phyloP scores from a whole-genome alignment of 352 stramenopile species.

The Pythium sp. region DNA sequence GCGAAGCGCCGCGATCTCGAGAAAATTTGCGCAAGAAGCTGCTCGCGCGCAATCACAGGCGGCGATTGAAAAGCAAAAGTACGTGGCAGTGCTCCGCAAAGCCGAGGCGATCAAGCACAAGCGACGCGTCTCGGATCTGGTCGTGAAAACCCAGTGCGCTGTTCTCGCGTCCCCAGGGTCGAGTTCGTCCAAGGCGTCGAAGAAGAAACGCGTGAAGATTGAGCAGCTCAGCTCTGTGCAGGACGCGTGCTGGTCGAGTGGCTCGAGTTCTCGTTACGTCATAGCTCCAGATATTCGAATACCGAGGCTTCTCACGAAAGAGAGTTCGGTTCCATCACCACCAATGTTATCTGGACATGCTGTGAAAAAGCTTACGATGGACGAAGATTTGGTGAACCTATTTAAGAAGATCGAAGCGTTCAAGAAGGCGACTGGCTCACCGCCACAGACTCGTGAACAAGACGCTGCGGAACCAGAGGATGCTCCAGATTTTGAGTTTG shows the following conservation, averaged over 20 bases:
- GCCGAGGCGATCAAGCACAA: slow-evolving; percentile 49
- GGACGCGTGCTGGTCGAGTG: slow-evolving; percentile 26
- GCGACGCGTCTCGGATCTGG: slow-evolving; percentile 53
- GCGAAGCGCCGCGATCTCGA: slow-evolving; percentile 44
- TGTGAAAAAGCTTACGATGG: slow-evolving; percentile 3
- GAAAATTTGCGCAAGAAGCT: slow-evolving; percentile 35
- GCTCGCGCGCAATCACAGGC: slow-evolving; percentile 31
- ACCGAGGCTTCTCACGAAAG: slow-evolving; percentile 13
- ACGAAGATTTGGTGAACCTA: slow-evolving; percentile 25
- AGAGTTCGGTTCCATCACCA: background rate
- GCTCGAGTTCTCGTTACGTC: slow-evolving; percentile 5
- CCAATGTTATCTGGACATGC: background rate
- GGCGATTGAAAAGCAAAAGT: slow-evolving; percentile 46
- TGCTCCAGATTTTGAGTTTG: background rate
- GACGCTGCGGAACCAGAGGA: background rate
- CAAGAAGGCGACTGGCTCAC: slow-evolving; percentile 33
- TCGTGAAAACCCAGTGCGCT: slow-evolving; percentile 58
- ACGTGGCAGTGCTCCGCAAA: slow-evolving; percentile 34
- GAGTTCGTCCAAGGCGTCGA: slow-evolving; percentile 27
- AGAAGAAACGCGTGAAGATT: slow-evolving; percentile 38
- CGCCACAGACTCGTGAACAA: background rate
- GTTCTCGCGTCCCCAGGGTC: slow-evolving; percentile 41
- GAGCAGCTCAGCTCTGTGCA: slow-evolving; percentile 46
- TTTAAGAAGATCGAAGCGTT: slow-evolving; percentile 35
- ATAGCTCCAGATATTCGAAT: slow-evolving; percentile 17